phyloP scores from a whole-genome alignment of 2,329 filamentous ascomycete genomes.

The Nemania bipapillata region DNA sequence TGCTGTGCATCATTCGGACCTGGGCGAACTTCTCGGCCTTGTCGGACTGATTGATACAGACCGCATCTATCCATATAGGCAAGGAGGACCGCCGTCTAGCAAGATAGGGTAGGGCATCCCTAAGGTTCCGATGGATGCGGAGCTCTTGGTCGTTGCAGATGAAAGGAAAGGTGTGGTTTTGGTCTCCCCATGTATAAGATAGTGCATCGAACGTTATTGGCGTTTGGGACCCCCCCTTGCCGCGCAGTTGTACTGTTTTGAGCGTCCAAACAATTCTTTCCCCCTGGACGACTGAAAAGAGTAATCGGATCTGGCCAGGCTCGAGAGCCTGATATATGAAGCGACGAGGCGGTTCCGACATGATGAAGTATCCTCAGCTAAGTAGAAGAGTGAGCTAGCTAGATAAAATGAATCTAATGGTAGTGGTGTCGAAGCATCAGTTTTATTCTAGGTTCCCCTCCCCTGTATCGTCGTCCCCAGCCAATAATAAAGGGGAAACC shows the following conservation, averaged over 20 bases:
- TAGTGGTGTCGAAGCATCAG: too few relatives aligned
- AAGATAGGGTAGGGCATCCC: not conserved
- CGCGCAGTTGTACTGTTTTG: not conserved
- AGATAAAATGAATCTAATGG: too few relatives aligned
- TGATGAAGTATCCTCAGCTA: too few relatives aligned
- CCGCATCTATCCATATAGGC: not conserved
- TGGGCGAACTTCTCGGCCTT: not conserved
- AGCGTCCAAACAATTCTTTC: not conserved
- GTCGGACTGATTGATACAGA: not conserved
- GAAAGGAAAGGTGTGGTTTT: not conserved
- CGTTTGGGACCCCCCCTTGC: too few relatives aligned
- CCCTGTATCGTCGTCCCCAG: too few relatives aligned
- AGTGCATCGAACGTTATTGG: not conserved
- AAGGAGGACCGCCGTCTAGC: not conserved
- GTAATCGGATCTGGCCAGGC: not conserved
- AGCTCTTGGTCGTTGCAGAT: conserved; percentile 7
- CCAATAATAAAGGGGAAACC: too few relatives aligned
- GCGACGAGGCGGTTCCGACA: too few relatives aligned
- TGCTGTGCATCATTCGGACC: not conserved
- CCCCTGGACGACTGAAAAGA: not conserved
- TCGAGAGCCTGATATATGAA: not conserved
- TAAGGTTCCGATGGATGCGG: not conserved
- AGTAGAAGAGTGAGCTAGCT: too few relatives aligned
- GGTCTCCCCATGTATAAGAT: conserved; percentile 5
- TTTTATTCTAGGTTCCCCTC: too few relatives aligned